Base-by-base conservation (phyloP, 108 stramenopile genomes). In the Bacterosira constricta region DNA sequence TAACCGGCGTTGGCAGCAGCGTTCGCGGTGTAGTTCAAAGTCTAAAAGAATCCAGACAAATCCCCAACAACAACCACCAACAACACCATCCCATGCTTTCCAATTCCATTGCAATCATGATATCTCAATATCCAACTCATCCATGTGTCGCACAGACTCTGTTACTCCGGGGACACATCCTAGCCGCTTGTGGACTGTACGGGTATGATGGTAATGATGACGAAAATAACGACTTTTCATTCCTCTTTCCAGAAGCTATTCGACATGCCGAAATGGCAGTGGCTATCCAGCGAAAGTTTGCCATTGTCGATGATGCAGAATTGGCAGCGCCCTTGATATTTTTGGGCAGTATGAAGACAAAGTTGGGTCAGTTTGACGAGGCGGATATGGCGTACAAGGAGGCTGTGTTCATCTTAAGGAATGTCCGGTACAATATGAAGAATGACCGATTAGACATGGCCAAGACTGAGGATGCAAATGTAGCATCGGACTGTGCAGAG, bases 71-170 rank as follows among this genome's bases (percentile, higher is more conserved):
- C 4, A 50, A 20, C 20, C 29, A 49, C 4, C 31, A 46, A 42
- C 66, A 49, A 38, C 51, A 54, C 12, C 63, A 73, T 64, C 50
- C 71, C 5, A 67, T 69, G 45, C 39, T 80, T 6, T 66, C 79
- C 42, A 80, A 69, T 30, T 54, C 71, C 12, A 63, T 58, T 20
- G 41, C 60, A 13, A 63, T 52, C 7, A 63, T 80, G 67, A 45
- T 80, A 45, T 69, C 72, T 18, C 63, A 80, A 30, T 80, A 80
- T 55, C 79, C 79, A 11, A 50, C 66, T 13, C 66, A 80, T 52
- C 34, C 32, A 26, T 80, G 79, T 35, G 60, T 80, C 5, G 79
- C 71, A 6, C 49, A 80, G 42, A 80, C 79, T 29, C 66, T 80
- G 13, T 35, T 80, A 13, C 79, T 80, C 29, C 66, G 79, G 12